These are phyloP conservation scores for Cladosporium sp. DNA, from an alignment of 2,329 filamentous ascomycete species.

Conservation along the genomic window DNA sequence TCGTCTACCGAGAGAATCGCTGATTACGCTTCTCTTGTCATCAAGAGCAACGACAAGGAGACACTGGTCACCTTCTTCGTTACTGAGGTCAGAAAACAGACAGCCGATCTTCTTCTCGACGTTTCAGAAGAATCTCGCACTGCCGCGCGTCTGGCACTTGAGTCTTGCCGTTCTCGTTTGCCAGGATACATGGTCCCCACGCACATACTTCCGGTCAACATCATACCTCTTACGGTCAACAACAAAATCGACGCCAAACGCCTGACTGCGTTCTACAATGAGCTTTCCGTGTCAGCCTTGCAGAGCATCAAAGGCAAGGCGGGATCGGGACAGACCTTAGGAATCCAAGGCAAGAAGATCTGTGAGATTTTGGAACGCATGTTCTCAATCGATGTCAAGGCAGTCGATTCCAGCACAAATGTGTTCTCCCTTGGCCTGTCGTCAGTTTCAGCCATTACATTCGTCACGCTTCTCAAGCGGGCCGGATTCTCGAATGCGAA, in stretches of 20 bases:
- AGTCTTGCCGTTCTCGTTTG: conserved; percentile 64
- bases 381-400: conserved; percentile 40
- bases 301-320: conserved; percentile 48
- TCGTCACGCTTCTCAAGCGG: conserved; percentile 61
- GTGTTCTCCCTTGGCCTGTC: conserved; percentile 85
- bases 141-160: conserved; percentile 27
- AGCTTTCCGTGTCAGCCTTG: conserved; percentile 57
- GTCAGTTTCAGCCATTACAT: conserved; percentile 74
- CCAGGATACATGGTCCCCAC: conserved; percentile 90
- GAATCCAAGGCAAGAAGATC: conserved; percentile 38
- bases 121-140: conserved; percentile 21
- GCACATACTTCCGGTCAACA: conserved; percentile 67
- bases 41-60: conserved; percentile 75
- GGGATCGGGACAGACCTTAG: conserved; percentile 26
- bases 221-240: conserved; percentile 77
- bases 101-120: conserved; percentile 31
- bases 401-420: conserved; percentile 55
- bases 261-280: conserved; percentile 62
- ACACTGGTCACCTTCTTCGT: conserved; percentile 73
- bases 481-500: conserved; percentile 58
- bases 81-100: conserved; percentile 2
- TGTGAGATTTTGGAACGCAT: conserved; percentile 53
- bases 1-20: conserved; percentile 53
- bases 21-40: conserved; percentile 73
- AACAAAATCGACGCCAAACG: conserved; percentile 80